These are phyloP conservation scores for Tephrocybe sp. DNA, from an alignment of 768 basidiomycete species.

Conservation along the genomic window DNA sequence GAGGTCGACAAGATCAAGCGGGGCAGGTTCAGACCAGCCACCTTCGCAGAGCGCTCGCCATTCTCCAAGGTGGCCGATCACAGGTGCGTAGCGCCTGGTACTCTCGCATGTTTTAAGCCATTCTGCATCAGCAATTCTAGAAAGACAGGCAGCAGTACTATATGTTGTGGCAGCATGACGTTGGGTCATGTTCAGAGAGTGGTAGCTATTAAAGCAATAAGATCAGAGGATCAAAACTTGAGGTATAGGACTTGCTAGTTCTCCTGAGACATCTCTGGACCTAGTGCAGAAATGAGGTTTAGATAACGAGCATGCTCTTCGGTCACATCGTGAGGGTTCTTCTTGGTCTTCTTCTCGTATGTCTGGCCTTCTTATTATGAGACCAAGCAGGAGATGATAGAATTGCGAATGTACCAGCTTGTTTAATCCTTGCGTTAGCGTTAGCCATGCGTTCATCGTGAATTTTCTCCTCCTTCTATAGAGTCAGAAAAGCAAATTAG, in stretches of 20 bases:
- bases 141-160: conserved; percentile 59
- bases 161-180: conserved; percentile 57
- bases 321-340: conserved; percentile 57
- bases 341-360: conserved; percentile 82
- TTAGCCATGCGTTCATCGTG: conserved; percentile 69
- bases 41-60: conserved; percentile 77
- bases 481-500: not conserved
- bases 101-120: conserved; percentile 72
- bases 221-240: not conserved
- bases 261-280: conserved; percentile 77
- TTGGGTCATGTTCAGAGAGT: conserved; percentile 59
- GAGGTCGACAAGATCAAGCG: conserved; percentile 39
- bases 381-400: not conserved
- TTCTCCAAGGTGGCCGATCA: conserved; percentile 68
- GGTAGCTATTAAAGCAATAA: conserved; percentile 47
- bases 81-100: conserved; percentile 64
- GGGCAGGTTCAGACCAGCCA: conserved; percentile 57
- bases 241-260: conserved; percentile 57
- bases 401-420: conserved; percentile 51
- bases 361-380: conserved; percentile 45
- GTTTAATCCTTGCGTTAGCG: conserved; percentile 72
- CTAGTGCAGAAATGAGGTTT: conserved; percentile 64
- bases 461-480: conserved; percentile 74
- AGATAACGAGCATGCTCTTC: conserved; percentile 82
- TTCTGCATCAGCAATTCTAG: conserved; percentile 75